Conservation (phyloP, 2,329 filamentous ascomycete genomes). For the Alternaria sp. region DNA sequence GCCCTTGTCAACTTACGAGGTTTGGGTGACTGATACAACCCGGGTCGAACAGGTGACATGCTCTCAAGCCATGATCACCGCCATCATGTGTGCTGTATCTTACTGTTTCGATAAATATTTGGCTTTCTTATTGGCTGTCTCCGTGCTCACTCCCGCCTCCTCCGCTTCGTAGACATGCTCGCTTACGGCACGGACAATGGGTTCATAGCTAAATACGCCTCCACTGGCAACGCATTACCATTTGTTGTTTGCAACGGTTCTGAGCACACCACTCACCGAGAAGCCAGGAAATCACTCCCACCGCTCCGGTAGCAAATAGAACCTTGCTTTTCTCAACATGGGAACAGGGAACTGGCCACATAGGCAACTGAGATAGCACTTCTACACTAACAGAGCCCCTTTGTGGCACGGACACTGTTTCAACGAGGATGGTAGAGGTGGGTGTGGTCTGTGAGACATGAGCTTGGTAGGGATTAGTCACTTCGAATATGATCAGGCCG, state of each 20-base stretch:
- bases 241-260: background rate
- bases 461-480: background rate
- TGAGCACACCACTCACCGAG: background rate
- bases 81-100: slow-evolving; percentile 3
- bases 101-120: background rate
- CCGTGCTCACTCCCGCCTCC: background rate
- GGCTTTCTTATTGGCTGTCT: background rate
- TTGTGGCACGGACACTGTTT: slow-evolving; percentile 6
- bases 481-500: slow-evolving; percentile 10
- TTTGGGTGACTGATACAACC: background rate
- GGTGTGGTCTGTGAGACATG: slow-evolving; percentile 1
- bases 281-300: slow-evolving; percentile 4
- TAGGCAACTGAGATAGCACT: slow-evolving; percentile 4
- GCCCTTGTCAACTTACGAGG: background rate
- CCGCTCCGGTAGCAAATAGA: slow-evolving; percentile 17
- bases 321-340: background rate
- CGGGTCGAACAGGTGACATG: background rate
- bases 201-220: slow-evolving; percentile 18
- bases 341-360: slow-evolving; percentile 1
- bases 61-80: background rate
- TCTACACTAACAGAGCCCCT: background rate
- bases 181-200: slow-evolving; percentile 15
- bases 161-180: background rate
- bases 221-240: background rate
- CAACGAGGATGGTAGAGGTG: background rate